Evolutionary conservation across 2,329 filamentous ascomycete species (phyloP).

Genomic region (Xylariaceae sp.): DNA sequence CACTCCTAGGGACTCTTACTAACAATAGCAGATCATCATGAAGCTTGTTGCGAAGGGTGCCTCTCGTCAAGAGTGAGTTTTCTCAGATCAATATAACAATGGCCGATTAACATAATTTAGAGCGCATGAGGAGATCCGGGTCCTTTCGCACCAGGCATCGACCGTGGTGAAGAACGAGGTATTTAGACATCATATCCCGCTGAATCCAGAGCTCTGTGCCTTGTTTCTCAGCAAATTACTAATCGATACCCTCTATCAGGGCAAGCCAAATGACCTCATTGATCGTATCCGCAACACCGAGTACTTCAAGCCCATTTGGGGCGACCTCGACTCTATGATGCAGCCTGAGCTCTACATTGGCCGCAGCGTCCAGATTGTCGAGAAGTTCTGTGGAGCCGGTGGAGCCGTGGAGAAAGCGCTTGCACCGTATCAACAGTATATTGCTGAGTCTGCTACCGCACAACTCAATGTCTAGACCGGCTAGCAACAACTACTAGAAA

Average conservation of each 20-base stretch:
- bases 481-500: background rate
- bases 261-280: constrained; percentile 76
- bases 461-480: constrained; percentile 35
- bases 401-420: constrained; percentile 38
- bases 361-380: constrained; percentile 43
- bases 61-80: constrained; percentile 24
- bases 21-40: constrained; percentile 23
- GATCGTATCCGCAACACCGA: constrained; percentile 67
- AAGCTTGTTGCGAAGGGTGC: constrained; percentile 26
- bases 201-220: no score
- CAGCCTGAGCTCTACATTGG: constrained; percentile 53
- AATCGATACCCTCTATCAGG: no score
- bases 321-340: constrained; percentile 64
- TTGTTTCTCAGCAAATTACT: no score
- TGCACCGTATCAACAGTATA: constrained; percentile 34
- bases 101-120: constrained; percentile 3
- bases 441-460: constrained; percentile 33
- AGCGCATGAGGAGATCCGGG: constrained; percentile 81
- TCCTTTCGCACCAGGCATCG: constrained; percentile 73
- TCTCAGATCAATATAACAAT: background rate
- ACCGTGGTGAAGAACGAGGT: constrained; percentile 50
- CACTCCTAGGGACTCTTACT: background rate
- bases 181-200: constrained; percentile 12
- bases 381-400: constrained; percentile 40
- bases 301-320: constrained; percentile 72